Conservation (phyloP, 139 green algal genomes). For the Chlamydomonas incerta region DNA sequence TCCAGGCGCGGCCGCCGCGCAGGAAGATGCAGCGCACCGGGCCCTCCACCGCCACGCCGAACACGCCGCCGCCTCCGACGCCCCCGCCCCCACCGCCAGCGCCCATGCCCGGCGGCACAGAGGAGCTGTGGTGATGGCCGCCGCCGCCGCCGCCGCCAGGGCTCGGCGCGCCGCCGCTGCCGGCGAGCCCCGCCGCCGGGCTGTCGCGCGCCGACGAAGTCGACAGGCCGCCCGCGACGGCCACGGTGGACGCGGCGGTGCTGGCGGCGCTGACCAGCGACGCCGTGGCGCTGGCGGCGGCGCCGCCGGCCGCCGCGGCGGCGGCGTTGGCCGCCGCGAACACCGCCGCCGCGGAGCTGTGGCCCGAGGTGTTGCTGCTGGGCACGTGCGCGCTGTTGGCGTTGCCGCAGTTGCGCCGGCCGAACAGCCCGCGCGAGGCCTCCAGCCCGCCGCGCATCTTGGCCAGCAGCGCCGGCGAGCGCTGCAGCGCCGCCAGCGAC, state of each 20-base stretch:
- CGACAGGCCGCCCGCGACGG: too few species aligned
- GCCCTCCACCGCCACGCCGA: conserved; percentile 19
- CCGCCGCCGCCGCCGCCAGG: background rate
- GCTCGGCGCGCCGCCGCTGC: too few species aligned
- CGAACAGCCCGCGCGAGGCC: background rate
- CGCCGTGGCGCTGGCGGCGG: too few species aligned
- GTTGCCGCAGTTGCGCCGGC: conserved; percentile 19
- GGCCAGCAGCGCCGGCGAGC: conserved; percentile 4
- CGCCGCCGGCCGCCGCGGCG: too few species aligned
- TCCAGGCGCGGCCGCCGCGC: conserved; percentile 51
- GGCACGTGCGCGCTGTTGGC: too few species aligned
- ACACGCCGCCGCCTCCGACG: background rate
- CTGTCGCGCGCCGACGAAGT: background rate
- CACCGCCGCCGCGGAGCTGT: background rate
- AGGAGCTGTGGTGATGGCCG: background rate
- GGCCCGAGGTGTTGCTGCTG: background rate
- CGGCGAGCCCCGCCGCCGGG: background rate
- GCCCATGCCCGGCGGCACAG: background rate
- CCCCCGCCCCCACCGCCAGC: background rate
- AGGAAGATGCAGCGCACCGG: conserved; percentile 54
- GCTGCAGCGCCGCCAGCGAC: conserved; percentile 38
- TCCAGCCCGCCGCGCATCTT: conserved; percentile 1
- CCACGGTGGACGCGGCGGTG: too few species aligned
- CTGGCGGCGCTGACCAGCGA: background rate
- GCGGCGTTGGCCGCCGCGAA: background rate